phyloP scores from a whole-genome alignment of 2,329 filamentous ascomycete species.

The Cladophialophora chaetospira region DNA sequence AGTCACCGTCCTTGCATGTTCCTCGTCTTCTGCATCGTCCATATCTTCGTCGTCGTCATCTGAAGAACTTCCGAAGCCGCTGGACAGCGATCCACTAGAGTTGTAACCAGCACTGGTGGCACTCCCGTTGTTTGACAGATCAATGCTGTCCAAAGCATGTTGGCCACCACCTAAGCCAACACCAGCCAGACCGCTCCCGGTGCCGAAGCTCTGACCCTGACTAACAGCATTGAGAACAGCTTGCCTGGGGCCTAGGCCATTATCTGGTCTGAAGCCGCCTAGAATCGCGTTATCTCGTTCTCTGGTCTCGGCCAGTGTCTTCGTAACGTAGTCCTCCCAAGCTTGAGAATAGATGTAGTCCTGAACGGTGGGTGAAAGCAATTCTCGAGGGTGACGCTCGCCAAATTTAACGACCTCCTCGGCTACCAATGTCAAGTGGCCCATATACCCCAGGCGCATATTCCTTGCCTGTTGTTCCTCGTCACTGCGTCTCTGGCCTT shows the following conservation, averaged over 20 bases:
- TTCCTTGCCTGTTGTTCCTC: conserved; percentile 79
- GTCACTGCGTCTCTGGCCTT: conserved; percentile 84
- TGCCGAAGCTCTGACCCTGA: conserved; percentile 60
- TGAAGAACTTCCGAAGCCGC: conserved; percentile 90
- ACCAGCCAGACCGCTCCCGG: conserved; percentile 70
- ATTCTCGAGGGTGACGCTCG: conserved; percentile 85
- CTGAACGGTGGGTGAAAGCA: conserved; percentile 79
- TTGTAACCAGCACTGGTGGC: conserved; percentile 72
- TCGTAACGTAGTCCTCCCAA: conserved; percentile 95
- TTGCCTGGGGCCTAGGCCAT: conserved; percentile 76
- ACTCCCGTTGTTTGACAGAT: conserved; percentile 65
- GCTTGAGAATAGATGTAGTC: conserved; percentile 85
- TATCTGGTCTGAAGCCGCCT: conserved; percentile 88
- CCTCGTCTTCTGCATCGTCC: conserved; percentile 57
- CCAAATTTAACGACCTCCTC: conserved; percentile 99
- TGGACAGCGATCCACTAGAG: conserved; percentile 73
- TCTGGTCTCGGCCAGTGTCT: conserved; percentile 85
- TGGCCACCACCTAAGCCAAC: conserved; percentile 71
- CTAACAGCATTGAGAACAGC: conserved; percentile 64
- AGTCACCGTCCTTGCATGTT: conserved; percentile 21
- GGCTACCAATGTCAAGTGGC: conserved; percentile 92
- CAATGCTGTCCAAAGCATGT: conserved; percentile 62
- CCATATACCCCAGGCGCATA: conserved; percentile 97
- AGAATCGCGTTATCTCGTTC: conserved; percentile 98
- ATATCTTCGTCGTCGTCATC: conserved; percentile 96